Conservation (phyloP, 192 early-diverging fungal species). For the Backusella parvicylindrica region DNA sequence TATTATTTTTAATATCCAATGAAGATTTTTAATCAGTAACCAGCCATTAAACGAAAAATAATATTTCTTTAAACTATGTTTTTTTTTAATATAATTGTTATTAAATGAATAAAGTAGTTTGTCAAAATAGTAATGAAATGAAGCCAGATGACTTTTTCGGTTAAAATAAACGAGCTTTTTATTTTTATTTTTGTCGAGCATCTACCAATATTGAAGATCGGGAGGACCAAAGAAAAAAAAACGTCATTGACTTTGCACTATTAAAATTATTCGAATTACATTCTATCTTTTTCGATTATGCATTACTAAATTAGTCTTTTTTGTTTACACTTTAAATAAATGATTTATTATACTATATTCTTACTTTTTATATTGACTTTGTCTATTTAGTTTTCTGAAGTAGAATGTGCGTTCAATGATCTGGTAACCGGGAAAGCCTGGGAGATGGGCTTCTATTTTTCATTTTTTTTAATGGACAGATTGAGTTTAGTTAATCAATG, state of each 20-base stretch:
- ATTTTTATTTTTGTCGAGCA: background rate
- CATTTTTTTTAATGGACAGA: background rate
- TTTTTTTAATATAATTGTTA: background rate
- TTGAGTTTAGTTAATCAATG: conserved; percentile 1
- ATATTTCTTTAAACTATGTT: background rate
- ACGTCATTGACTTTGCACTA: background rate
- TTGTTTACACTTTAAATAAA: background rate
- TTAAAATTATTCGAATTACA: background rate
- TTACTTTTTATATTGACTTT: background rate
- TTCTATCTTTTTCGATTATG: background rate
- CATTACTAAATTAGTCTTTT: background rate
- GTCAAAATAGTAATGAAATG: background rate
- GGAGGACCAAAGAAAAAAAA: background rate
- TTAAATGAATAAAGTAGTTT: background rate
- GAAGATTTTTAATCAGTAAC: background rate
- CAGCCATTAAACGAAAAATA: background rate
- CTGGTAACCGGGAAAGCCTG: background rate
- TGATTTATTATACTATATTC: background rate
- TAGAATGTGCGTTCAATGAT: background rate
- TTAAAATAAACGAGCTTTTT: background rate
- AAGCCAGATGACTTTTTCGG: background rate
- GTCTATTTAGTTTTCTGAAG: background rate
- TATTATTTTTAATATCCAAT: background rate
- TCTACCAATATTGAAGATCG: background rate
- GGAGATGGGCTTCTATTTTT: background rate